Evolutionary conservation across 331 rosid genomes (phyloP).

Genomic region (Malus hybrid): DNA sequence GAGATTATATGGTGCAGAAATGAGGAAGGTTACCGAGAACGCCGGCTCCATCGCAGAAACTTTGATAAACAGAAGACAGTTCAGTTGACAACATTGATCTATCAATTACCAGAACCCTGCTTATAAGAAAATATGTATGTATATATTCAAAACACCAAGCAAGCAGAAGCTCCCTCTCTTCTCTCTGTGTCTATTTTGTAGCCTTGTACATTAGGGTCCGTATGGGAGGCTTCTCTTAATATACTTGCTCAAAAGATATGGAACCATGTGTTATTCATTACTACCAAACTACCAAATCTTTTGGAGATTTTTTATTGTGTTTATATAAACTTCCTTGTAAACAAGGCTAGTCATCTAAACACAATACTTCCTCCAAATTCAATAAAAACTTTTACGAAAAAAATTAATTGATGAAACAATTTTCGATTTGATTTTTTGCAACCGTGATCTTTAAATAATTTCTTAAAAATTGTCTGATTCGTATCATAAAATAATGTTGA

Average conservation of each 20-base stretch:
- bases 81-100: conserved; percentile 3
- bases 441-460: too few relatives aligned
- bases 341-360: too few relatives aligned
- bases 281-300: background rate
- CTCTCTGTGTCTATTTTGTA: background rate
- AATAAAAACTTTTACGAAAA: too few relatives aligned
- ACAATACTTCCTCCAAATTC: too few relatives aligned
- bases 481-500: too few relatives aligned
- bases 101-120: background rate
- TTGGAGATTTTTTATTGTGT: background rate
- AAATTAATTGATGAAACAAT: too few relatives aligned
- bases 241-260: background rate
- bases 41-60: conserved; percentile 62
- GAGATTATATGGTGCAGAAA: background rate
- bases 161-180: background rate
- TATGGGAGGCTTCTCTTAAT: background rate
- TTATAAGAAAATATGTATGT: background rate
- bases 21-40: conserved; percentile 51
- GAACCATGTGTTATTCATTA: background rate
- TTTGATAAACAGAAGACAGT: conserved; percentile 17
- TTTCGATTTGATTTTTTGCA: too few relatives aligned
- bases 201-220: background rate
- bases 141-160: background rate
- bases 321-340: too few relatives aligned
- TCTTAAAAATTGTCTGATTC: too few relatives aligned